Conservation (phyloP, 768 basidiomycete genomes). For the Xanthoconium stramineum region DNA sequence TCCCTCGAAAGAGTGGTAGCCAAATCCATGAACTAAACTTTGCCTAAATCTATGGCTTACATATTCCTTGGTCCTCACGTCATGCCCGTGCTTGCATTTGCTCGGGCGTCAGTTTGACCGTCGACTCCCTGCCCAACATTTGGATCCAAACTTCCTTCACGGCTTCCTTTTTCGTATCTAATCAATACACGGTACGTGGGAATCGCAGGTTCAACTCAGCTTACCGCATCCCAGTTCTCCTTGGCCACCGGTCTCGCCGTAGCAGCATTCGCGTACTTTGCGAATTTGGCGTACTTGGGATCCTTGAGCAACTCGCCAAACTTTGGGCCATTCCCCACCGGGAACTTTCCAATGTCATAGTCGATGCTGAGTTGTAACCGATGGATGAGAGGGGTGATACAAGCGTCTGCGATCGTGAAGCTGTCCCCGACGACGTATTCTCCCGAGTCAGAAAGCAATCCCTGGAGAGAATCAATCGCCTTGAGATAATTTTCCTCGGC, state of each 20-base stretch:
- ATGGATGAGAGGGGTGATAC: constrained; percentile 55
- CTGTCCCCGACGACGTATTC: constrained; percentile 35
- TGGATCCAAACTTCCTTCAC: too few relatives aligned
- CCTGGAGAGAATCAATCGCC: constrained; percentile 47
- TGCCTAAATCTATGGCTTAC: too few relatives aligned
- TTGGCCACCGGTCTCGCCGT: constrained; percentile 50
- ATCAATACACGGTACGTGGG: background rate
- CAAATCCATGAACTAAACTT: too few relatives aligned
- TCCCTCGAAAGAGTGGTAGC: too few relatives aligned
- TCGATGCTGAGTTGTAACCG: constrained; percentile 40
- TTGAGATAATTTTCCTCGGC: constrained; percentile 33
- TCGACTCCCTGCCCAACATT: background rate
- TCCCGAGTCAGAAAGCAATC: constrained; percentile 44
- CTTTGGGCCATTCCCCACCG: constrained; percentile 44
- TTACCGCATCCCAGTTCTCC: constrained; percentile 47
- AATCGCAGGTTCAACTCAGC: constrained; percentile 11
- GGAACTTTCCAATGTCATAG: constrained; percentile 50
- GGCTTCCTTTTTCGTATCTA: background rate
- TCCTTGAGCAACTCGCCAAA: constrained; percentile 39
- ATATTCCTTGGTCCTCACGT: too few relatives aligned
- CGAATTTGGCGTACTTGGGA: constrained; percentile 45
- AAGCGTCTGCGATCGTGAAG: constrained; percentile 60
- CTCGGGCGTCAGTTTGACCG: background rate
- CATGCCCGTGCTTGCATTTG: background rate
- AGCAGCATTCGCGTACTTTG: constrained; percentile 45